Evolutionary conservation across 768 basidiomycete species (phyloP).

Genomic region (Pulveroboletus sp.): DNA sequence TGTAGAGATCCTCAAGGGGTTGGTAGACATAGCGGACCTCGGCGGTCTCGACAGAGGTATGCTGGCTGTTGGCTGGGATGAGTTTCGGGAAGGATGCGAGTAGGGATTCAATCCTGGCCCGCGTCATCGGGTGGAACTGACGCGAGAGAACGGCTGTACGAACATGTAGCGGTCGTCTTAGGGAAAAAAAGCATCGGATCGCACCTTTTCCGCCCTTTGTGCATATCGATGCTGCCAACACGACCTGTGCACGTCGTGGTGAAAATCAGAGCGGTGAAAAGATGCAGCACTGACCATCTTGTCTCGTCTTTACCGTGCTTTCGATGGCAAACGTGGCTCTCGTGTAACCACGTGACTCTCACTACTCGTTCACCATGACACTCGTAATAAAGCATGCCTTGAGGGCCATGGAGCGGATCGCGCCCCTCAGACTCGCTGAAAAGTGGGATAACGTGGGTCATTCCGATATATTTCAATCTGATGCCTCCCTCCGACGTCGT

Average conservation of each 20-base stretch:
- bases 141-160: slow-evolving; percentile 85
- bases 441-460: slow-evolving; percentile 89
- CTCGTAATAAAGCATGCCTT: slow-evolving; percentile 44
- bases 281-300: slow-evolving; percentile 20
- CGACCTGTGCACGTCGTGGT: slow-evolving; percentile 52
- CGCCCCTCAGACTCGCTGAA: slow-evolving; percentile 81
- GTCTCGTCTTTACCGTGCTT: not conserved
- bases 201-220: slow-evolving; percentile 90
- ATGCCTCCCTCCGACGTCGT: slow-evolving; percentile 2
- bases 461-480: slow-evolving; percentile 1
- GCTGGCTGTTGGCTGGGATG: slow-evolving; percentile 90
- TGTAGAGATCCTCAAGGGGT: slow-evolving; percentile 94
- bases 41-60: slow-evolving; percentile 92
- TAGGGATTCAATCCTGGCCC: slow-evolving; percentile 90
- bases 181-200: slow-evolving; percentile 22
- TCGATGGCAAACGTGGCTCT: slow-evolving; percentile 13
- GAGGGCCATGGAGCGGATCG: slow-evolving; percentile 76
- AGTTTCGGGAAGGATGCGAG: slow-evolving; percentile 97
- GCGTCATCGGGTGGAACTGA: slow-evolving; percentile 91
- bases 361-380: not conserved
- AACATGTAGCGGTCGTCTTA: not conserved
- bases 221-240: slow-evolving; percentile 91
- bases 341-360: slow-evolving; percentile 16
- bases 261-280: not conserved
- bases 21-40: slow-evolving; percentile 98